Percentiles rank a stretch among this genome's conserved stretches.
phyloP scores from a whole-genome alignment of 805 yeast genomes.

The Metschnikowia sp. region DNA sequence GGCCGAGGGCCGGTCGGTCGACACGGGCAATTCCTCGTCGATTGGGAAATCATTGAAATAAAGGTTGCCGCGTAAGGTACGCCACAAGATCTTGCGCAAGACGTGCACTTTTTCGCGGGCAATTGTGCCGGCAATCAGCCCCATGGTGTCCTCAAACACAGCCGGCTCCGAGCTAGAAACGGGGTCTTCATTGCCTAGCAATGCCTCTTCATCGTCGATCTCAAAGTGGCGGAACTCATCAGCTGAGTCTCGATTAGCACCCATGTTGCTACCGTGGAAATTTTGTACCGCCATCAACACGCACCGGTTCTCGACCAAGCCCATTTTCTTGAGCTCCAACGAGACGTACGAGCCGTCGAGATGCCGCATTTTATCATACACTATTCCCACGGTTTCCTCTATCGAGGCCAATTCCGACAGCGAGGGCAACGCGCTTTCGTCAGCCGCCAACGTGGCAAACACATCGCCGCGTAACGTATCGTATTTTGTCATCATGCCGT shows the following conservation, averaged over 20 bases:
- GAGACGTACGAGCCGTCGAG: conserved; percentile 32
- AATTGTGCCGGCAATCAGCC: conserved; percentile 36
- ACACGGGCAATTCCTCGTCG: conserved; percentile 13
- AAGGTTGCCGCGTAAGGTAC: conserved; percentile 42
- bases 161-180: conserved; percentile 21
- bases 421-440: conserved; percentile 42
- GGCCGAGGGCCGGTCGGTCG: conserved; percentile 18
- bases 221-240: conserved; percentile 21
- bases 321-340: conserved; percentile 24
- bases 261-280: conserved; percentile 28
- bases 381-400: conserved; percentile 21
- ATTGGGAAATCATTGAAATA: conserved; percentile 40
- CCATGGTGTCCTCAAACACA: conserved; percentile 22
- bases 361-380: conserved; percentile 33
- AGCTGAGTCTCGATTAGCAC: conserved; percentile 1
- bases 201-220: conserved; percentile 28
- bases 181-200: conserved; percentile 22
- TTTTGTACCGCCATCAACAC: conserved; percentile 31
- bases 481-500: conserved; percentile 29
- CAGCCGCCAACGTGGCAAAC: conserved; percentile 37
- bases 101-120: conserved; percentile 34
- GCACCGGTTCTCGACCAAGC: conserved; percentile 33
- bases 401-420: conserved; percentile 35
- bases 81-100: conserved; percentile 40
- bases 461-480: conserved; percentile 25